Conservation (phyloP, 768 basidiomycete genomes). For the Trichaptum fuscoviolaceum region DNA sequence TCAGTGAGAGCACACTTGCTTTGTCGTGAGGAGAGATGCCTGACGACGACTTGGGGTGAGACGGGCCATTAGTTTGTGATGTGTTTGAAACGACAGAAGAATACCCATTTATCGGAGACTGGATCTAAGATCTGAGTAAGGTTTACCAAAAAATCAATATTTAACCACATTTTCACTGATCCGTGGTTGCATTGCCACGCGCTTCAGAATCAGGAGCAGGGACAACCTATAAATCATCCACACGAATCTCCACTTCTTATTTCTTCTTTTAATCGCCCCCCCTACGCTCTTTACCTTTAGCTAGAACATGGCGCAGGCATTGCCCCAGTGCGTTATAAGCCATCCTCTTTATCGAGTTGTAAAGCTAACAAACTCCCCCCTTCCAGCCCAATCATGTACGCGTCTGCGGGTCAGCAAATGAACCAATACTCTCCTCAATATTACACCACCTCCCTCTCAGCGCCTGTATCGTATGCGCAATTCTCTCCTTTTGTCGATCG, state of each 20-base stretch:
- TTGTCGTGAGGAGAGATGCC: background rate
- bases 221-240: background rate
- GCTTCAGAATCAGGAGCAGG: background rate
- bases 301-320: conserved; percentile 2
- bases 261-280: background rate
- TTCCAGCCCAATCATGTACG: conserved; percentile 8
- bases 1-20: background rate
- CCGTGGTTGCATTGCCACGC: background rate
- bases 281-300: background rate
- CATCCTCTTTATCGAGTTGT: background rate
- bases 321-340: background rate
- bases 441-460: conserved; percentile 7
- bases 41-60: background rate
- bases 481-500: conserved; percentile 41
- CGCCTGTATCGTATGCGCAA: conserved; percentile 29
- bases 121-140: background rate
- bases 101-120: background rate
- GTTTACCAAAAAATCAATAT: background rate
- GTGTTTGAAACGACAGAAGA: background rate
- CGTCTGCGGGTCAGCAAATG: conserved; percentile 6
- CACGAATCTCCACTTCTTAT: background rate
- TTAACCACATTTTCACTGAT: background rate
- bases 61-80: background rate
- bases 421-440: conserved; percentile 4
- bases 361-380: background rate